These are phyloP conservation scores for Suhomyces atakaporum DNA, from an alignment of 1,139 yeast species.

Conservation along the genomic window DNA sequence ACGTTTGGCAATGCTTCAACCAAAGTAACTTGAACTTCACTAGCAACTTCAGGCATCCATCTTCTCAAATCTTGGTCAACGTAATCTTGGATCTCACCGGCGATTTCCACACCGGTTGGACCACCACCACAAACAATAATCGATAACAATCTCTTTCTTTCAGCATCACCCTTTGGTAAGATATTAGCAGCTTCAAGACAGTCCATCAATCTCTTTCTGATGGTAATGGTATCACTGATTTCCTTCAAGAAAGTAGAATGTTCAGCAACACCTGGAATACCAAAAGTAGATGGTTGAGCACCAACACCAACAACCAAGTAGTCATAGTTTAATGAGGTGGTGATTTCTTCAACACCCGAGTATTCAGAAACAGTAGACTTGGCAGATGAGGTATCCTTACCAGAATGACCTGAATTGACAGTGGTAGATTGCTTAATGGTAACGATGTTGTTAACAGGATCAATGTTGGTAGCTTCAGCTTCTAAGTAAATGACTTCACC, in stretches of 20 bases:
- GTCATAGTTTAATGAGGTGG: slow-evolving; percentile 62
- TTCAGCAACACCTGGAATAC: slow-evolving; percentile 91
- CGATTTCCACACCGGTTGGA: slow-evolving; percentile 95
- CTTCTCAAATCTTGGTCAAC: slow-evolving; percentile 85
- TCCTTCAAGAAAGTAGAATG: slow-evolving; percentile 86
- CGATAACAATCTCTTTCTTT: slow-evolving; percentile 76
- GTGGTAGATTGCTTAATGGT: slow-evolving; percentile 59
- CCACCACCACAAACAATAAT: slow-evolving; percentile 95
- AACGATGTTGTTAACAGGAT: slow-evolving; percentile 63
- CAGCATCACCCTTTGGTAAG: slow-evolving; percentile 71
- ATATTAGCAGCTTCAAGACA: slow-evolving; percentile 82
- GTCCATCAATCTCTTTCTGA: slow-evolving; percentile 75
- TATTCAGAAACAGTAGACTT: slow-evolving; percentile 49
- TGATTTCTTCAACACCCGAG: slow-evolving; percentile 44
- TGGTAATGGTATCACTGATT: slow-evolving; percentile 76
- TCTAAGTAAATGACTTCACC: slow-evolving; percentile 85
- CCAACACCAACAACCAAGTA: slow-evolving; percentile 89
- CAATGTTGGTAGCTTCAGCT: slow-evolving; percentile 87
- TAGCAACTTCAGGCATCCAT: slow-evolving; percentile 86
- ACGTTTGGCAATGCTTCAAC: slow-evolving; percentile 93
- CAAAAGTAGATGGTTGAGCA: slow-evolving; percentile 89
- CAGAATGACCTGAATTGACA: slow-evolving; percentile 54
- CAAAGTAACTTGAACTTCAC: slow-evolving; percentile 78
- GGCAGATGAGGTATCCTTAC: slow-evolving; percentile 54
- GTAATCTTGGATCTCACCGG: slow-evolving; percentile 93